Percentiles rank a stretch among this genome's conserved stretches.
Evolutionary conservation across 1,139 yeast genomes (phyloP).

Genomic region (Yamadazyma aaseri): DNA sequence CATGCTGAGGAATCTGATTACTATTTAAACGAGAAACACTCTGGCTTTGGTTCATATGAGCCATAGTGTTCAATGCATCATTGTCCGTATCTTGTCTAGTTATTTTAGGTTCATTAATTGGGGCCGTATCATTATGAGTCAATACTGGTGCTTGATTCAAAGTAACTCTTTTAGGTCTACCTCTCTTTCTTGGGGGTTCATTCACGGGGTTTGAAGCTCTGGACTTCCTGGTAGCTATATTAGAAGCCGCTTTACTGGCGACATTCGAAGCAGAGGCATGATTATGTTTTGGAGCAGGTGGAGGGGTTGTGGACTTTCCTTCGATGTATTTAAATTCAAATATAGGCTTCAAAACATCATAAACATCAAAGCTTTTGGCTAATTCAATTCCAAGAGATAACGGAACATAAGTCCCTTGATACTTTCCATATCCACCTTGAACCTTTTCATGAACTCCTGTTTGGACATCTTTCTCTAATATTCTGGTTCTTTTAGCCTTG

Average conservation of each 20-base stretch:
- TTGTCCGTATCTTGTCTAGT: slow-evolving; percentile 45
- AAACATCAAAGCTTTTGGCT: slow-evolving; percentile 73
- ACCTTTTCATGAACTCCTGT: slow-evolving; percentile 86
- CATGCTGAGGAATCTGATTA: neutral
- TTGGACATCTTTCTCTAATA: slow-evolving; percentile 85
- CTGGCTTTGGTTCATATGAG: slow-evolving; percentile 25
- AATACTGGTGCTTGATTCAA: slow-evolving; percentile 28
- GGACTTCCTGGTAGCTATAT: slow-evolving; percentile 18
- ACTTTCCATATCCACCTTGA: slow-evolving; percentile 93
- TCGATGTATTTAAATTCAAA: slow-evolving; percentile 61
- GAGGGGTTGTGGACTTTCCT: slow-evolving; percentile 63
- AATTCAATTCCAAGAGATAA: slow-evolving; percentile 59
- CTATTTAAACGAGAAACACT: slow-evolving; percentile 1
- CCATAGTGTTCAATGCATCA: slow-evolving; percentile 38
- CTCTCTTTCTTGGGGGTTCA: slow-evolving; percentile 45
- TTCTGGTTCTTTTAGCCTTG: slow-evolving; percentile 79
- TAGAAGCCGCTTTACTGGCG: slow-evolving; percentile 36
- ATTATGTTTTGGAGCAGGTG: slow-evolving; percentile 82
- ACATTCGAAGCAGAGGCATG: slow-evolving; percentile 60
- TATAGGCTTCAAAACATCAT: slow-evolving; percentile 61
- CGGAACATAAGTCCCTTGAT: slow-evolving; percentile 95
- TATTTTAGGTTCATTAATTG: slow-evolving; percentile 26
- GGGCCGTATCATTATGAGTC: slow-evolving; percentile 34
- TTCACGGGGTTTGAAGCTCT: slow-evolving; percentile 21
- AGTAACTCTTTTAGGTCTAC: slow-evolving; percentile 45